phyloP scores from a whole-genome alignment of 805 yeast genomes.

The Saccharomycopsis microspora region DNA sequence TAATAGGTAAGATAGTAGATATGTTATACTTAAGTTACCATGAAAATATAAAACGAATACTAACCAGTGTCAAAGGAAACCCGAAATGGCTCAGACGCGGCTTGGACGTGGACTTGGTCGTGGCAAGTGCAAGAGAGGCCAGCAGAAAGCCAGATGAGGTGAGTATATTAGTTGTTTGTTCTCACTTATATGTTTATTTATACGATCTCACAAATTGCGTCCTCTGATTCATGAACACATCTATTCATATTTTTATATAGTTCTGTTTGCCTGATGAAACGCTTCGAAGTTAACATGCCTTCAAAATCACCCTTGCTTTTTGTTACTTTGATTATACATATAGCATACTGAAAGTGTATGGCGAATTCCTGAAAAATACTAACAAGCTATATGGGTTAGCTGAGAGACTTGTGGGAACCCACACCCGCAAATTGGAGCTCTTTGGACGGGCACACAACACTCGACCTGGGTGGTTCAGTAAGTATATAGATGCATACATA shows the following conservation, averaged over 20 bases:
- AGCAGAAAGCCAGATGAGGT: constrained; percentile 86
- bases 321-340: too few species aligned
- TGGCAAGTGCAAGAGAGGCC: constrained; percentile 78
- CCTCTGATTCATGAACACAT: not conserved
- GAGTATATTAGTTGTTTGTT: constrained; percentile 6
- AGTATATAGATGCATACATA: constrained; percentile 16
- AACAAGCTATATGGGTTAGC: constrained; percentile 57
- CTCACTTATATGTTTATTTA: not conserved
- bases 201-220: not conserved
- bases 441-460: constrained; percentile 83
- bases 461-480: constrained; percentile 80
- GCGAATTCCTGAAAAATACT: too few species aligned
- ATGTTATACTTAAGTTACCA: too few species aligned
- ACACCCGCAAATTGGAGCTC: constrained; percentile 72
- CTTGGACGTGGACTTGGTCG: constrained; percentile 66
- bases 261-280: not conserved
- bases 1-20: too few species aligned
- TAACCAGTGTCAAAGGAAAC: constrained; percentile 46
- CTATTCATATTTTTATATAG: not conserved
- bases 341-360: too few species aligned
- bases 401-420: constrained; percentile 71
- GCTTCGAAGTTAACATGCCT: not conserved
- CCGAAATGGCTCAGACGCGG: constrained; percentile 60
- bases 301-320: too few species aligned
- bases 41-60: too few species aligned